Evolutionary conservation across 2,329 filamentous ascomycete genomes (phyloP).

Genomic region (Talaromyces sp.): DNA sequence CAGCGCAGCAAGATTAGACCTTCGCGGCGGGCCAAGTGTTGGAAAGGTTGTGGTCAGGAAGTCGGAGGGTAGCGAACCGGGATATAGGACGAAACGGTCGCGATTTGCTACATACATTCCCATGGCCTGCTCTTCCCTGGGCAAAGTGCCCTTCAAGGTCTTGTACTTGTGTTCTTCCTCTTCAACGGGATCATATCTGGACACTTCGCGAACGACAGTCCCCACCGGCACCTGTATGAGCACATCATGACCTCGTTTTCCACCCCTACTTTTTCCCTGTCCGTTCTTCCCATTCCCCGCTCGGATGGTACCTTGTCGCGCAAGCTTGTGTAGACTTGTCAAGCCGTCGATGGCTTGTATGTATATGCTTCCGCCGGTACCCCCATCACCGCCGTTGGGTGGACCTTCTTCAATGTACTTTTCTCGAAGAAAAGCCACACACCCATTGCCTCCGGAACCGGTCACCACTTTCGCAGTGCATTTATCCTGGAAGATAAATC

Average conservation of each 20-base stretch:
- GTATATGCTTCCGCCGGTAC: constrained; percentile 85
- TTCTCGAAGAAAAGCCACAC: constrained; percentile 89
- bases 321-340: constrained; percentile 89
- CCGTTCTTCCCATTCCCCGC: constrained; percentile 46
- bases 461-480: constrained; percentile 74
- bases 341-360: constrained; percentile 90
- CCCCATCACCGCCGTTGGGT: constrained; percentile 91
- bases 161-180: constrained; percentile 55
- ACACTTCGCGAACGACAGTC: constrained; percentile 81
- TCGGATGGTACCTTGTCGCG: constrained; percentile 63
- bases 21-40: constrained; percentile 52
- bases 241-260: constrained; percentile 79
- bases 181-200: constrained; percentile 70
- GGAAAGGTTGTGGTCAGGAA: constrained; percentile 60
- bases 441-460: constrained; percentile 82
- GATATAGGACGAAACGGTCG: constrained; percentile 83
- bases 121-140: constrained; percentile 41
- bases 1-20: constrained; percentile 57
- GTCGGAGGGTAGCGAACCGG: constrained; percentile 71
- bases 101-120: constrained; percentile 46
- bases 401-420: constrained; percentile 86
- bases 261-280: constrained; percentile 52
- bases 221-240: constrained; percentile 89
- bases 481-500: constrained; percentile 81
- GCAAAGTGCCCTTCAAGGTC: constrained; percentile 25